Evolutionary conservation across 768 basidiomycete species (phyloP), one percentile per base, ranked within the genome.

Genomic region (Mycena olivaceomarginata): DNA sequence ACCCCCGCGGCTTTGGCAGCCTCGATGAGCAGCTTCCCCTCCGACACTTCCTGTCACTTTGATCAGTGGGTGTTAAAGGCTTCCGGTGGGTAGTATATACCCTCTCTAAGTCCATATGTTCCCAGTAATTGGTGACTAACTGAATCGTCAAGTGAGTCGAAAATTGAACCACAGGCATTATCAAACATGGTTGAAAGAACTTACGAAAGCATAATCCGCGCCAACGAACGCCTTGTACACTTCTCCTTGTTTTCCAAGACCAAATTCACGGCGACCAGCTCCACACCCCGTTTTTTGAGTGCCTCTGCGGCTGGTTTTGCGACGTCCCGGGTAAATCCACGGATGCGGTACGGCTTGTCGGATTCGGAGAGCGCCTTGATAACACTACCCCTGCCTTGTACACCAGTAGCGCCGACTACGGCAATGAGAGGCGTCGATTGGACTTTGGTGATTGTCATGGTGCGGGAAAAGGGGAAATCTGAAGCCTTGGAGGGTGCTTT

Each of bases 311-410:
- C 72, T 7, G 57, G 15, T 22, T 72, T 72, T 2, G 65, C 45
- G 2, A 40, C 25, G 43, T 71, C 75, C 18, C 75, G 25, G 5
- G 76, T 74, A 18, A 74, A 74, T 4, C 53, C 72, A 9, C 76
- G 76, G 43, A 77, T 43, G 43, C 76, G 76, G 43, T 77, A 74
- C 1, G 57, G 48, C 51, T 41, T 68, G 72, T 73, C 60, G 37
- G 76, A 77, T 51, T 72, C 72, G 2, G 45, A 63, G 22, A 77
- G 76, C 9, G 72, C 76, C 18, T 66, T 72, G 51, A 77, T 70
- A 31, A 77, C 76, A 43, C 76, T 77, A 16, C 72, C 72, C n/a
- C 76, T n/a, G n/a, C n/a, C 72, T 48, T 76, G 75, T 20, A 15
- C 13, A 9, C 75, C 75, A 4, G 63, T 71, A 1, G 69, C 75